phyloP scores from a whole-genome alignment of 495 filamentous ascomycete genomes.

The Trichoderma gamsii region DNA sequence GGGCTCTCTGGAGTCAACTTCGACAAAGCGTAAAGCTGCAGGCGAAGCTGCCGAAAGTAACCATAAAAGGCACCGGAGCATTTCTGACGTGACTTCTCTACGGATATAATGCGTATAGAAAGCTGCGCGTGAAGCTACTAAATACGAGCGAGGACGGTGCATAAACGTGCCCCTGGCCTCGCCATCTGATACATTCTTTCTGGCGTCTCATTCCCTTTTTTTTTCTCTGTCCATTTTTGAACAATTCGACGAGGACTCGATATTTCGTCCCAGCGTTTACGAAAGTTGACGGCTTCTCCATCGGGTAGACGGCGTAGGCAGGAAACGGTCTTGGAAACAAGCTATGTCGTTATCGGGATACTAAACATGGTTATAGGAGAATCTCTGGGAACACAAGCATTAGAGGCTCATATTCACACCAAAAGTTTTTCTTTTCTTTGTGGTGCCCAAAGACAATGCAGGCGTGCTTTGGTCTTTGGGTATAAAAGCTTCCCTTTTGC shows the following conservation, averaged over 20 bases:
- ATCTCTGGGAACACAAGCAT: conserved; percentile 1
- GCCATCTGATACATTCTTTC: neutral
- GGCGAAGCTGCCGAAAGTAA: conserved; percentile 25
- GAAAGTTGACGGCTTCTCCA: neutral
- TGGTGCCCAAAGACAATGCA: neutral
- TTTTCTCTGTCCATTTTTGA: neutral
- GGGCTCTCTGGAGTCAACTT: conserved; percentile 34
- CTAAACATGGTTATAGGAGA: conserved; percentile 6
- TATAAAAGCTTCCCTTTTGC: neutral
- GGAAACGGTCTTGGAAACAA: conserved; percentile 10
- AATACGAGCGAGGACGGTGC: conserved; percentile 17
- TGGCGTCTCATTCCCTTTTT: conserved; percentile 6
- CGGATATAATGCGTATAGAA: conserved; percentile 18
- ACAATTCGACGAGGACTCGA: neutral
- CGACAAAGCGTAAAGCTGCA: conserved; percentile 47
- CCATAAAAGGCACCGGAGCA: conserved; percentile 48
- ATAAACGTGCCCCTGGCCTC: conserved; percentile 9
- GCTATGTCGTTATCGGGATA: conserved; percentile 4
- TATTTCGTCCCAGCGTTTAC: neutral
- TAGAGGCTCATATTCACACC: neutral
- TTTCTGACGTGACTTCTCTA: conserved; percentile 35
- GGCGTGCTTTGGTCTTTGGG: neutral
- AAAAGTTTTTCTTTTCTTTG: conserved; percentile 1
- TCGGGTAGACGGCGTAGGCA: conserved; percentile 6
- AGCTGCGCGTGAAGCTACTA: neutral